These are phyloP conservation scores for Nemania sp. DNA, from an alignment of 2,329 filamentous ascomycete species.

Conservation along the genomic window DNA sequence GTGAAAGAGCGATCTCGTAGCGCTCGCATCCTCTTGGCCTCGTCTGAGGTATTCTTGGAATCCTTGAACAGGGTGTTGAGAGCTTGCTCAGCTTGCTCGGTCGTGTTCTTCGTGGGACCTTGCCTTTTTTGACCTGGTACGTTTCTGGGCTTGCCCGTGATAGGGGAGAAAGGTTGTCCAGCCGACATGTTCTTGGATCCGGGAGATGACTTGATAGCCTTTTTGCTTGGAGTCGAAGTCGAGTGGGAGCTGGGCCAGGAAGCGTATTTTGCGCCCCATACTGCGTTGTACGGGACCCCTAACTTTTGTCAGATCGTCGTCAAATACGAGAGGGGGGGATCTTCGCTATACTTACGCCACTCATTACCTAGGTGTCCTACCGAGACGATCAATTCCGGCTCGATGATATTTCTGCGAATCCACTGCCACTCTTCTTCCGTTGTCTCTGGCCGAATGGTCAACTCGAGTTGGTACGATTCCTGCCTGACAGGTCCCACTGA, in stretches of 20 bases:
- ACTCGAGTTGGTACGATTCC: conserved; percentile 13
- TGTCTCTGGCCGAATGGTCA: conserved; percentile 33
- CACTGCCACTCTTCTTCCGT: conserved; percentile 35
- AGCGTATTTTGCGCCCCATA: conserved; percentile 33
- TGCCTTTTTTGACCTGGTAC: too few species aligned
- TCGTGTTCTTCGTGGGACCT: too few species aligned
- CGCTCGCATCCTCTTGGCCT: conserved; percentile 10
- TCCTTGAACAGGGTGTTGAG: conserved; percentile 24
- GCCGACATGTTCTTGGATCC: not conserved
- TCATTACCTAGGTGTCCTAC: conserved; percentile 21
- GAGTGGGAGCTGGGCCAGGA: not conserved
- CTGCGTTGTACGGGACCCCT: not conserved
- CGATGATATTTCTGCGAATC: conserved; percentile 36
- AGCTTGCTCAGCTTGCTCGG: too few species aligned
- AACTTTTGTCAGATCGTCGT: conserved; percentile 8
- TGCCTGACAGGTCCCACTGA: conserved; percentile 23
- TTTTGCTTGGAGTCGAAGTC: not conserved
- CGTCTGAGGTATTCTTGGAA: conserved; percentile 21
- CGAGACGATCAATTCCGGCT: conserved; percentile 28
- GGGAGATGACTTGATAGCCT: not conserved
- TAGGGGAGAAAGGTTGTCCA: too few species aligned
- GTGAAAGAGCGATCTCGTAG: conserved; percentile 41
- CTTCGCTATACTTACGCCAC: conserved; percentile 34
- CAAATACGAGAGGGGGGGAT: not conserved
- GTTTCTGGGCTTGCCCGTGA: too few species aligned